Evolutionary conservation across 2,329 filamentous ascomycete species (phyloP).

Genomic region (Fusarium sp.): DNA sequence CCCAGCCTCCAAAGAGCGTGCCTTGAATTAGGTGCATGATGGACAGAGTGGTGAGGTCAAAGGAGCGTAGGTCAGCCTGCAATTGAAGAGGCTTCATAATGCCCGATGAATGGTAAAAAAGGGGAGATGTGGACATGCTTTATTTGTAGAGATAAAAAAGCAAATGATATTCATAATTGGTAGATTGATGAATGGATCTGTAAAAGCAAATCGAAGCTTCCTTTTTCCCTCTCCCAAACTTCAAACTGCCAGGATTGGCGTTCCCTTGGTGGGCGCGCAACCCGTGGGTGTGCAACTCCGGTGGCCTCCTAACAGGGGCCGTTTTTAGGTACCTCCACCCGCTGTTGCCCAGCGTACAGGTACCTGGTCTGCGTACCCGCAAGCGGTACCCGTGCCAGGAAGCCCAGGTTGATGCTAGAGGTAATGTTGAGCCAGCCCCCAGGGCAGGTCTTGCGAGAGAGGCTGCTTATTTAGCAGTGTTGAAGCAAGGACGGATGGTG

Average conservation of each 20-base stretch:
- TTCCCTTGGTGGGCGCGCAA: constrained; percentile 22
- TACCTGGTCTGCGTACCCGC: constrained; percentile 35
- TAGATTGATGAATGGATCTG: constrained; percentile 10
- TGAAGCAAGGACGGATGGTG: constrained; percentile 1
- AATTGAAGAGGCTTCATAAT: constrained; percentile 1
- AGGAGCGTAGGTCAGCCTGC: constrained; percentile 20
- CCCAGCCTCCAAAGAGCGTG: constrained; percentile 36
- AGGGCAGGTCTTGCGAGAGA: constrained; percentile 10
- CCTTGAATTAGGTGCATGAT: constrained; percentile 33
- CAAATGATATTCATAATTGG: constrained; percentile 2
- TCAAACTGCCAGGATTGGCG: constrained; percentile 1
- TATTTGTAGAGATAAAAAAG: constrained; percentile 1
- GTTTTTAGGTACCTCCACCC: constrained; percentile 31
- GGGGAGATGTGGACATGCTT: not conserved
- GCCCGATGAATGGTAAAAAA: not conserved
- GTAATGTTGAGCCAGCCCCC: not conserved
- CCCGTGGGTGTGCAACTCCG: constrained; percentile 32
- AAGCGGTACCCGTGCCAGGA: constrained; percentile 33
- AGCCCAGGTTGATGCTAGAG: constrained; percentile 12
- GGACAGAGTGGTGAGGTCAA: constrained; percentile 32
- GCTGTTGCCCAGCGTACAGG: constrained; percentile 33
- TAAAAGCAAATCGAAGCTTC: constrained; percentile 32
- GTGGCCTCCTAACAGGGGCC: constrained; percentile 38
- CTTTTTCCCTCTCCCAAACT: constrained; percentile 11
- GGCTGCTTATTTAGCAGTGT: constrained; percentile 1